Evolutionary conservation across 1,284 basidiomycete genomes (phyloP), one percentile per base, ranked within the genome.

Genomic region (Trichosporon sp.): DNA sequence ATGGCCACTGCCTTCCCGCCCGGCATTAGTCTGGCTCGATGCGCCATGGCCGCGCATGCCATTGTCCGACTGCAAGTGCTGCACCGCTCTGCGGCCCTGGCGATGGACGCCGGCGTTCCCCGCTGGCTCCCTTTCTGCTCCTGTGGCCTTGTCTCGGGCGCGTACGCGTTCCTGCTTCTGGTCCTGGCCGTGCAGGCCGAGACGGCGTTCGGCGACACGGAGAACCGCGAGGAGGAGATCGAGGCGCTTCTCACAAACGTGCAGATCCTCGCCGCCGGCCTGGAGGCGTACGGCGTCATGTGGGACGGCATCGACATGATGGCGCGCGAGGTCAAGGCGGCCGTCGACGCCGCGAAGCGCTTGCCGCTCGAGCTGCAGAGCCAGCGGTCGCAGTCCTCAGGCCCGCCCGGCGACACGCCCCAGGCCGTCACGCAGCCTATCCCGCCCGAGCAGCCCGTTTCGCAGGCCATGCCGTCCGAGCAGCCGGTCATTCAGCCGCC

Each of bases 61-160:
- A 80, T 84, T 56, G 80, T 84, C 7, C 72, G 83, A 23, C 70
- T 84, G 29, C 82, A 84, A 66, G 78, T 83, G 1, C 70, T 83
- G 23, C 83, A 84, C 72, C 78, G 81, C 67, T 75, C 75, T 38
- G 83, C 83, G 1, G 75, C 77, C 3, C 78, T 83, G 29, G 81
- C 83, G 8, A 69, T 83, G 72, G 79, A 77, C 71, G 79, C 76
- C 42, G 51, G 34, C 64, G 78, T 77, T 15, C 82, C 81, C 53
- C 80, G 79, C 71, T 83, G 81, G 81, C 71, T 83, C 29, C 83
- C 83, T 1, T 83, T 83, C 76, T 84, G 83, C 72, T 78, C 82
- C 2, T 84, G 83, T 65, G 83, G 82, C 29, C 75, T 84, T 9
- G 78, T 83, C 31, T 78, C 81, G 3, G 79, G 79, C 8, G 81